These are phyloP conservation scores for Talaromyces sp. DNA, from an alignment of 2,329 filamentous ascomycete genomes.

Conservation along the genomic window DNA sequence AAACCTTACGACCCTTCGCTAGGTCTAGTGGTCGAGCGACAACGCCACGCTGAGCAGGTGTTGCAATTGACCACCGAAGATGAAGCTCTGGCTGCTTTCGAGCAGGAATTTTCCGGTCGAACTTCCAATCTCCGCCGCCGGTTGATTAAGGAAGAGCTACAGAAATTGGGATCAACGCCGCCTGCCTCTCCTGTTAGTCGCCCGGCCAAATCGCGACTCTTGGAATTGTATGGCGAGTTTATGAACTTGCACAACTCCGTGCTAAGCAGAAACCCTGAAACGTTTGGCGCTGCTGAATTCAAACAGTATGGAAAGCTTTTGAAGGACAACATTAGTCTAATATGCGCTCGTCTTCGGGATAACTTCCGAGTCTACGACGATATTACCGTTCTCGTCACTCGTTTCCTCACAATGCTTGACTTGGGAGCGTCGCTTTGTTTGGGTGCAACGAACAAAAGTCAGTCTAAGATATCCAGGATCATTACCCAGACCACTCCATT, in stretches of 20 bases:
- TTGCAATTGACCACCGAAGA: constrained; percentile 56
- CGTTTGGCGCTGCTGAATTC: constrained; percentile 23
- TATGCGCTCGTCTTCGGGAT: constrained; percentile 66
- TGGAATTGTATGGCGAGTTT: constrained; percentile 77
- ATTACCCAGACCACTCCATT: constrained; percentile 40
- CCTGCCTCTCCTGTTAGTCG: constrained; percentile 67
- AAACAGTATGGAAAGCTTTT: constrained; percentile 41
- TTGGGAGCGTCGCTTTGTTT: constrained; percentile 66
- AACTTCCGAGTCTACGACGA: constrained; percentile 81
- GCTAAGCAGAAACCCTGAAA: constrained; percentile 42
- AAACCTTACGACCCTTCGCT: constrained; percentile 77
- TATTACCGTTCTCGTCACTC: constrained; percentile 71
- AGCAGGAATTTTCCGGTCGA: constrained; percentile 65
- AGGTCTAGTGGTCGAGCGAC: constrained; percentile 60
- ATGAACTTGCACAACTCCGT: constrained; percentile 68
- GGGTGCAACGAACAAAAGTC: constrained; percentile 20
- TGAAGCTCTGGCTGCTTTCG: constrained; percentile 61
- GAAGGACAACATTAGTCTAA: constrained; percentile 60
- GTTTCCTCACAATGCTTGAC: constrained; percentile 74
- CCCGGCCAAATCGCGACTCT: constrained; percentile 64
- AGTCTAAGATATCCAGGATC: constrained; percentile 24
- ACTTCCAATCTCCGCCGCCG: constrained; percentile 64
- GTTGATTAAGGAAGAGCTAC: constrained; percentile 61
- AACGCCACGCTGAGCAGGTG: constrained; percentile 57
- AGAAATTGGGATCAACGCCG: constrained; percentile 63